Evolutionary conservation across 2,329 filamentous ascomycete genomes (phyloP).

Genomic region (Xylaria arbuscula): DNA sequence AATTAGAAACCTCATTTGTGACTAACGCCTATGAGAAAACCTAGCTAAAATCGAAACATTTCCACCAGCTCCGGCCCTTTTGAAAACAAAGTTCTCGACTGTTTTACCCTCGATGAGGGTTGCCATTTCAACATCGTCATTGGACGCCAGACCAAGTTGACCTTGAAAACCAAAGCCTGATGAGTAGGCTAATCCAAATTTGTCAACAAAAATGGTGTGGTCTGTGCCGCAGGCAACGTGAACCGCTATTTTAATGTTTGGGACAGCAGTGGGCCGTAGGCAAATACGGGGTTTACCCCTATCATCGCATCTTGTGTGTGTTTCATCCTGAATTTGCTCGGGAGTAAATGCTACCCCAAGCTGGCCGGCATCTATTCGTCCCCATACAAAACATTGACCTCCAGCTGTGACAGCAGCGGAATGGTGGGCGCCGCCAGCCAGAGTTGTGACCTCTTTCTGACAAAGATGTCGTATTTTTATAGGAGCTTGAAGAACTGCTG

Average conservation of each 20-base stretch:
- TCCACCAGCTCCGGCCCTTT: not conserved
- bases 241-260: conserved; percentile 59
- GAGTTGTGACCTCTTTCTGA: conserved; percentile 61
- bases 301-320: conserved; percentile 65
- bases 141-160: not conserved
- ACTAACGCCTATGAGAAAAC: no score
- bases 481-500: conserved; percentile 68
- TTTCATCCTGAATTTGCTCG: conserved; percentile 59
- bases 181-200: not conserved
- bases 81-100: no score
- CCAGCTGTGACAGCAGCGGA: conserved; percentile 53
- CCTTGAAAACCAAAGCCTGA: not conserved
- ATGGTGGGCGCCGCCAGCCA: conserved; percentile 72
- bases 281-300: conserved; percentile 70
- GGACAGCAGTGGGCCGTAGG: conserved; percentile 65
- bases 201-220: conserved; percentile 54
- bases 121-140: not conserved
- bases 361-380: conserved; percentile 53
- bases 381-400: conserved; percentile 46
- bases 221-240: conserved; percentile 68
- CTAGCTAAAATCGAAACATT: not conserved
- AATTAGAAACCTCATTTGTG: no score
- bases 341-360: conserved; percentile 60
- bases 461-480: conserved; percentile 64
- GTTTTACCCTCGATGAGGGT: not conserved